Base-by-base conservation (phyloP, 495 filamentous ascomycete species). In the Hyaloscypha variabilis region DNA sequence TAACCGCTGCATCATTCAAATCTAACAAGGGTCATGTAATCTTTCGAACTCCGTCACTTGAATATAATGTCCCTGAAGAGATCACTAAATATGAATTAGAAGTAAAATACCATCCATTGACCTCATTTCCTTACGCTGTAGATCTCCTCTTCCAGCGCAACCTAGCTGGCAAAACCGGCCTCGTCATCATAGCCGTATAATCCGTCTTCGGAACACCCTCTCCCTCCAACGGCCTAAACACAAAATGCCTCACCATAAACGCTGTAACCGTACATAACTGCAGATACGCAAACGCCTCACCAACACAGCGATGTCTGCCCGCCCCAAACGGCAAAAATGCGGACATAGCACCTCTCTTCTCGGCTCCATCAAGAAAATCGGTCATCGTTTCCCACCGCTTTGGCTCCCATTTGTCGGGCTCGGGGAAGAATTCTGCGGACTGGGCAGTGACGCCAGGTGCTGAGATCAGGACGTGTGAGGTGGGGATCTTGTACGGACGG, bases 281-380 rank as follows among this genome's bases (percentile, higher is more conserved):
- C 67, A 97, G 81, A 73, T 96, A 96, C 59, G 94, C 94, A 74
- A 97, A 98, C 71, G 96, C 92, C 79, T 97, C 94, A 49, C 94
- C 94, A 71, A 98, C 97, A 76, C 94, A 98, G 10, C 94, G 79
- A 77, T 98, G 94, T 57, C 94, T 81, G 6, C 94, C 94, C 0
- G 93, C 94, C 3, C 94, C 95, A 73, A 97, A 98, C 0, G 94
- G 94, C 24, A 98, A 81, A 78, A 97, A 98, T 2, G 94, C 93
- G 52, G 34, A 49, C 17, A 88, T 92, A 21, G 79, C 79, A 5
- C 92, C 87, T 24, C 94, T 93, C 79, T 96, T 96, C 75, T 84
- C 90, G 57, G 96, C 87, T 17, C 94, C 94, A 75, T 96, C 97
- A 25, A 94, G 94, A 71, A 97, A 97, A 72, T 97, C 94, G 30